phyloP scores from a whole-genome alignment of 169 alveolate genomes.

The Besnoitia besnoiti region DNA sequence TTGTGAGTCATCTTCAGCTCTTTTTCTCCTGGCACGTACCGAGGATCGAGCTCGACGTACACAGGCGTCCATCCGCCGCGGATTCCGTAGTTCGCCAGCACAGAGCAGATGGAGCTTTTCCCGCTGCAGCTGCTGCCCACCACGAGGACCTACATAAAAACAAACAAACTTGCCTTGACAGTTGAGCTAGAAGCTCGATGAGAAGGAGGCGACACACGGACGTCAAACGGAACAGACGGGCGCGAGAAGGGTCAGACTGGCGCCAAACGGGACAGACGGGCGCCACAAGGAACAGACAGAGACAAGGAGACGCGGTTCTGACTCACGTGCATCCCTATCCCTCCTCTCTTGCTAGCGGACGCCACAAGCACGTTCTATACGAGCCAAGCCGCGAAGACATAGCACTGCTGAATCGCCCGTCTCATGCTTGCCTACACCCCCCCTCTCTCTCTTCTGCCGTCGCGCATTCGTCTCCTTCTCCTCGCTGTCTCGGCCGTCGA shows the following conservation, averaged over 20 bases:
- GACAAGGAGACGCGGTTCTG: too few species aligned
- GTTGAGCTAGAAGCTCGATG: neutral
- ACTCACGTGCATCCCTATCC: too few species aligned
- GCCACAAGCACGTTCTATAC: too few species aligned
- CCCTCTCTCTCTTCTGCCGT: too few species aligned
- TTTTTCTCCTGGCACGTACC: slow-evolving; percentile 66
- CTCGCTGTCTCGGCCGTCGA: too few species aligned
- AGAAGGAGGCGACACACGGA: neutral
- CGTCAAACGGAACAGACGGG: too few species aligned
- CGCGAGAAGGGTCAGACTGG: neutral
- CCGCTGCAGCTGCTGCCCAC: slow-evolving; percentile 90
- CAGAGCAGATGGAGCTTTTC: slow-evolving; percentile 83
- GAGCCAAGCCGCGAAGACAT: too few species aligned
- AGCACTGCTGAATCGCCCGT: too few species aligned
- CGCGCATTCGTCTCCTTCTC: too few species aligned
- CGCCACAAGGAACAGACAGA: neutral
- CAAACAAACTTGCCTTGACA: slow-evolving; percentile 39
- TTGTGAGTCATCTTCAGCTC: neutral
- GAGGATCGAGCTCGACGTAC: slow-evolving; percentile 86
- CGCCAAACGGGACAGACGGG: neutral
- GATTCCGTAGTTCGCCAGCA: slow-evolving; percentile 84
- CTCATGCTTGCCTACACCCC: too few species aligned
- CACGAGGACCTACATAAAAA: slow-evolving; percentile 74
- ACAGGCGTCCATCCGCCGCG: slow-evolving; percentile 85
- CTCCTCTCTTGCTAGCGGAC: too few species aligned